Evolutionary conservation across 106 monocot species (phyloP).

Genomic region (Apostasia shenzhenica): DNA sequence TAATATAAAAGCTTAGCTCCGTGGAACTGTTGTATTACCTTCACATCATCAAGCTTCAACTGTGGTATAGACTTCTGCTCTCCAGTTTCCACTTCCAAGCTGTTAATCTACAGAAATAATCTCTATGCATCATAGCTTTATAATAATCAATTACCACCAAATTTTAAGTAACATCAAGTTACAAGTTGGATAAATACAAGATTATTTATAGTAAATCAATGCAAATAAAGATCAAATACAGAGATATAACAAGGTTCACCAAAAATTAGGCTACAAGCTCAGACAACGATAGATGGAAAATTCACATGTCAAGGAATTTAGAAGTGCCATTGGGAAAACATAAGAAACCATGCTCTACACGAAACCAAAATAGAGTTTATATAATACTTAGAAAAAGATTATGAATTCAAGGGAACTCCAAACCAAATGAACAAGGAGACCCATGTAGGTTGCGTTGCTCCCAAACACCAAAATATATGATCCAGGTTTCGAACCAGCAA

Average conservation of each 20-base stretch:
- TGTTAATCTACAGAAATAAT: conserved; percentile 25
- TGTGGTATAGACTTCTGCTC: conserved; percentile 20
- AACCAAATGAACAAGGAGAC: too few relatives aligned
- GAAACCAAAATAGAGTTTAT: too few relatives aligned
- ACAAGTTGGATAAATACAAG: not conserved
- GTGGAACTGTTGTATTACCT: conserved; percentile 26
- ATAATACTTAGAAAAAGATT: too few relatives aligned
- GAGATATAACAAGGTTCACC: not conserved
- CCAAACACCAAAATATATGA: too few relatives aligned
- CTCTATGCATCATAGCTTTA: not conserved
- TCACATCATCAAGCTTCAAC: conserved; percentile 61
- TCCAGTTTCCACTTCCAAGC: conserved; percentile 18
- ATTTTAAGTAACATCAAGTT: too few relatives aligned
- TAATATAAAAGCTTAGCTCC: not conserved
- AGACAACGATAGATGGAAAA: too few relatives aligned
- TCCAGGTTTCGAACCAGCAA: too few relatives aligned
- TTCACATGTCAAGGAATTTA: too few relatives aligned
- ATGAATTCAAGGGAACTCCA: too few relatives aligned
- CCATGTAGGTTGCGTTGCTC: too few relatives aligned
- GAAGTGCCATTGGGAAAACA: too few relatives aligned
- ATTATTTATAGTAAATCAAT: not conserved
- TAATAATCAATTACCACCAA: not conserved
- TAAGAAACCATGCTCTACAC: too few relatives aligned
- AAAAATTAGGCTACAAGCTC: not conserved
- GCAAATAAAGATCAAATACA: not conserved